Evolutionary conservation across 2,329 filamentous ascomycete genomes (phyloP), one percentile per base, ranked within the genome.

Genomic region (Pestalotiopsis sp.): DNA sequence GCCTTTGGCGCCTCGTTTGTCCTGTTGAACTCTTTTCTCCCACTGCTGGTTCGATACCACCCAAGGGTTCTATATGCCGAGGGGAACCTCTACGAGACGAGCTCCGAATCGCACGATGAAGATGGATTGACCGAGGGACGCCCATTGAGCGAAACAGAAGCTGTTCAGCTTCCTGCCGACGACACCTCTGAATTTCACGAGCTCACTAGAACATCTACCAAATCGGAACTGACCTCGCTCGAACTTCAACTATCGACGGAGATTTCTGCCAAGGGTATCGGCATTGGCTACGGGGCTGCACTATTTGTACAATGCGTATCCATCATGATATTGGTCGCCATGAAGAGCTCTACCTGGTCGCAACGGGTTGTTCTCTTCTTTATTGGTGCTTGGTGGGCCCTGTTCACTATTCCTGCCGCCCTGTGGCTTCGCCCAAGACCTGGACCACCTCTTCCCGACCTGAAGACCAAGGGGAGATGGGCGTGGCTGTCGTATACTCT

Each of bases 1-100:
- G 95, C 94, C 59, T 97, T 98, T 77, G 96, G 96, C 25, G 94
- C 95, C 17, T 97, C 94, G 0, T 98, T 97, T 79, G 96, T 99
- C 2, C 86, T 99, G 13, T 84, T 99, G 60, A 99, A 99, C 81
- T 97, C 95, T 0, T 99, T 98, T 76, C 84, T 99, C 58, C 96
- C 96, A 0, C 84, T 99, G 9, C 86, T 99, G 11, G 96, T 98
- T 68, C 89, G 95, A 61, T 90, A 97, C 77, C 94, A 98, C 79
- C 91, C 93, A 0, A 82, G 83, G 17, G 69, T 85, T 2, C 71
- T 76, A 58, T 76, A 75, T 5, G 71, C 73, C 4, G 73, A 73
- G 2, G 74, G 72, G 1, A 63, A 69, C 4, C 79, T 78, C 0
- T 77, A 77, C 41, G 69, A 80, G 25, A 66, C 71, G n/a, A 67